Percentiles rank a stretch among this genome's conserved stretches.
phyloP scores from a whole-genome alignment of 805 yeast species.

The Pichia ethanolica region DNA sequence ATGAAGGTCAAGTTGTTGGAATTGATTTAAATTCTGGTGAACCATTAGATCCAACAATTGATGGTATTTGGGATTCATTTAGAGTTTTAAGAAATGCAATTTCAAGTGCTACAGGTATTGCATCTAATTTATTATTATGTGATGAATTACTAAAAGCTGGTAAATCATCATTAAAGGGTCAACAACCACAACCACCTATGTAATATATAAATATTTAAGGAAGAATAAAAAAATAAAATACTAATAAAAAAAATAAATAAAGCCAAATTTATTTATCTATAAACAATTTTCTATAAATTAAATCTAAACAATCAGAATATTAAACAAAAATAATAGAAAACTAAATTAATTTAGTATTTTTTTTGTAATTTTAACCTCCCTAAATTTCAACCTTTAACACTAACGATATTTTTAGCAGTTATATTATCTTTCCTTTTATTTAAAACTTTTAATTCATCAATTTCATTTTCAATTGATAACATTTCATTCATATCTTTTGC shows the following conservation, averaged over 20 bases:
- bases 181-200: background rate
- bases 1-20: constrained; percentile 79
- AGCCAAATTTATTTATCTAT: too few relatives aligned
- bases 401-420: constrained; percentile 3
- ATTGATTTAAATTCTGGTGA: constrained; percentile 88
- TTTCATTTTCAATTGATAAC: constrained; percentile 12
- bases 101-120: constrained; percentile 88
- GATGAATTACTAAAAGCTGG: constrained; percentile 98
- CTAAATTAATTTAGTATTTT: too few relatives aligned
- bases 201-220: too few relatives aligned
- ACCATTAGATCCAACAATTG: constrained; percentile 89
- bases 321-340: too few relatives aligned
- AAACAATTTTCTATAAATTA: too few relatives aligned
- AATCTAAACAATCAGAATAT: too few relatives aligned
- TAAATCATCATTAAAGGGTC: constrained; percentile 75
- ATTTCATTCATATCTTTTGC: constrained; percentile 13
- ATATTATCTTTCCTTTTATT: constrained; percentile 6
- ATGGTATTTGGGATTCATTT: constrained; percentile 95
- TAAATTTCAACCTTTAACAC: constrained; percentile 4
- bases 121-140: constrained; percentile 84
- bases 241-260: too few relatives aligned
- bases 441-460: constrained; percentile 12
- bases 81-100: constrained; percentile 91
- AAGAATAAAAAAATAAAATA: too few relatives aligned
- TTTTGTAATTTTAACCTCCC: too few relatives aligned